phyloP scores from a whole-genome alignment of 139 green algal genomes.

The Chlorokybus atmophyticus region DNA sequence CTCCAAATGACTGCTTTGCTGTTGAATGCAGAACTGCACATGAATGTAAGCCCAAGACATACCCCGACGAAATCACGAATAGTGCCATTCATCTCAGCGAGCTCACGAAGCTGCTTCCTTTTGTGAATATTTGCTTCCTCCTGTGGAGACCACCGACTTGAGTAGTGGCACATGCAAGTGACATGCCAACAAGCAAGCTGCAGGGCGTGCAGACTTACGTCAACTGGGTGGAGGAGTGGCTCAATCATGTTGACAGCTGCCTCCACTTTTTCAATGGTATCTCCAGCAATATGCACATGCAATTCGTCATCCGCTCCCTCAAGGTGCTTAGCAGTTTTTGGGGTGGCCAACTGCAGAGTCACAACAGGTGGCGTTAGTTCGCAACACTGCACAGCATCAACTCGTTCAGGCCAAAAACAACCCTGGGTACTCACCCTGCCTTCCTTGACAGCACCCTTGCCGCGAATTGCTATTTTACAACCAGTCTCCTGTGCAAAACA shows the following conservation, averaged over 20 bases:
- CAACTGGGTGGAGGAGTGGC: slow-evolving; percentile 61
- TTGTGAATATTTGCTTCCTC: slow-evolving; percentile 83
- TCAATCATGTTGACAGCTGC: slow-evolving; percentile 60
- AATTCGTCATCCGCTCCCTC: slow-evolving; percentile 92
- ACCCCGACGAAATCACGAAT: no score
- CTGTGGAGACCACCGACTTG: no score
- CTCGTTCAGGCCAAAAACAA: no score
- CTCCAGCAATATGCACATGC: slow-evolving; percentile 89
- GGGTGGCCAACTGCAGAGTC: slow-evolving; percentile 12
- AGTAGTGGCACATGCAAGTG: no score
- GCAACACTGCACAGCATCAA: no score
- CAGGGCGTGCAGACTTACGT: no score
- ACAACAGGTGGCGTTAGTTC: no score
- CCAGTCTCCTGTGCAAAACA: no score
- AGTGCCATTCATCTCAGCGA: slow-evolving; percentile 88
- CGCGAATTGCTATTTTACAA: slow-evolving; percentile 81
- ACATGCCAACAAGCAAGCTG: no score
- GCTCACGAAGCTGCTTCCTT: slow-evolving; percentile 72
- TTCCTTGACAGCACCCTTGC: slow-evolving; percentile 75
- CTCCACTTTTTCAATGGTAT: slow-evolving; percentile 68
- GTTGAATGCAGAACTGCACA: no score
- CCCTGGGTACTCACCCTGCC: slow-evolving; percentile 19
- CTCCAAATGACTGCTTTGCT: no score
- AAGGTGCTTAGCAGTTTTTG: slow-evolving; percentile 12
- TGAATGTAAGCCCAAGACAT: no score